Conservation (phyloP, 2,329 filamentous ascomycete genomes). For the Aureobasidium zeae region DNA sequence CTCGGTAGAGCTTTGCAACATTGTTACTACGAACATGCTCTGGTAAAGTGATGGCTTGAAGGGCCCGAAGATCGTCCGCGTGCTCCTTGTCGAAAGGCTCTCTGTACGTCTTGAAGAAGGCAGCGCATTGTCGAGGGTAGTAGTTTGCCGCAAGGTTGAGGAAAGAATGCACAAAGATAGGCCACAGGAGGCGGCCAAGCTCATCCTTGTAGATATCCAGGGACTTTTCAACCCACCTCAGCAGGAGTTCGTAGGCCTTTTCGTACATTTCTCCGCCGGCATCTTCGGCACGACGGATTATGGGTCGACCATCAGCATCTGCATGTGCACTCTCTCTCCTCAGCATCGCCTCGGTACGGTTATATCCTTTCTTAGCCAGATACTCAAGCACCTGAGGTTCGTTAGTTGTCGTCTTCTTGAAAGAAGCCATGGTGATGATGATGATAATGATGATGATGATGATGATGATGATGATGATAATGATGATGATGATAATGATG, state of each 20-base stretch:
- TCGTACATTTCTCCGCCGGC: constrained; percentile 65
- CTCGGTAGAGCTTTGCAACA: constrained; percentile 69
- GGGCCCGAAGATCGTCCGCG: constrained; percentile 64
- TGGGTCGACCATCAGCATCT: constrained; percentile 69
- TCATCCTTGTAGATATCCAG: constrained; percentile 95
- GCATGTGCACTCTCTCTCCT: constrained; percentile 80
- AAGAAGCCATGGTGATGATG: neutral
- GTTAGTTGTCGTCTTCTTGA: constrained; percentile 14
- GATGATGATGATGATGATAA: too few species aligned
- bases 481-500: too few species aligned
- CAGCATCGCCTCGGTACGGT: constrained; percentile 82
- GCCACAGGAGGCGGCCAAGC: constrained; percentile 80
- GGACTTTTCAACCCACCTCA: constrained; percentile 76
- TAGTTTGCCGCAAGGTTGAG: constrained; percentile 66
- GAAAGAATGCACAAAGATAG: constrained; percentile 87
- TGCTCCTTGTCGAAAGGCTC: constrained; percentile 67
- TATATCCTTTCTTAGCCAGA: constrained; percentile 89
- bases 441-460: too few species aligned
- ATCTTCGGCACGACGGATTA: constrained; percentile 57
- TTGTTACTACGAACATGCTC: constrained; percentile 69
- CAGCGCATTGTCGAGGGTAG: constrained; percentile 61
- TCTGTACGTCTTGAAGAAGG: constrained; percentile 62
- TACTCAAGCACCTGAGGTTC: constrained; percentile 69
- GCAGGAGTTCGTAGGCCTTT: constrained; percentile 49
- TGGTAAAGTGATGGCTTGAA: constrained; percentile 66